Evolutionary conservation across 768 basidiomycete species (phyloP), one percentile per base, ranked within the genome.

Genomic region (Boletus pseudopeckii): DNA sequence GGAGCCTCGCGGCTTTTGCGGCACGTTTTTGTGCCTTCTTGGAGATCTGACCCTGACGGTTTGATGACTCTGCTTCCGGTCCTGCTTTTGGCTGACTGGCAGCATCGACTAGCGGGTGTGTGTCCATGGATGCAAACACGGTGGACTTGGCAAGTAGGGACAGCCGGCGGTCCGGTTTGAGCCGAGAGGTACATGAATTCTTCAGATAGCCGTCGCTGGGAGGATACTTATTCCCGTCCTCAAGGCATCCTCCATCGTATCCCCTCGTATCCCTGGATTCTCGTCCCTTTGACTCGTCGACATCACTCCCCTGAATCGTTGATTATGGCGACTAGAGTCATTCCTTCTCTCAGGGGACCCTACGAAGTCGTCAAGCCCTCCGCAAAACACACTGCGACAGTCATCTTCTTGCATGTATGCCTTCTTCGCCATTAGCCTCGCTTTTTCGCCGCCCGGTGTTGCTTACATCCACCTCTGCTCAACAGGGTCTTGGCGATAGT

Each of bases 401-500:
- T 96, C 58, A 87, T 96, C 63, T 92, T 96, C 69, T 73, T 92
- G 38, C 94, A 97, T 79, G 92, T 92, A 68, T 63, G 88, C 49
- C 42, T 45, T 47, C 15, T 38, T 33, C 18, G 15, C 41, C 32
- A 40, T 24, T 26, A 13, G 3, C 5, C n/a, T 43, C 26, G 13
- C 30, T 32, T 60, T 54, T 42, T 37, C 22, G 20, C 48, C 45
- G 17, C 41, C 55, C 33, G 40, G 15, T 44, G 30, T 51, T 48
- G 39, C 53, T 57, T 48, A 43, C 43, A 36, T 53, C 39, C 15
- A 46, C 8, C 26, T 40, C 24, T 37, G 24, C 44, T 63, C 20
- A 15, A 38, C 33, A 91, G 88, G 88, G 90, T 28, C 74, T 92
- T 39, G 90, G 90, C 20, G 86, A 90, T 61, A 77, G 80, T 48